A percentile compares a stretch with the other conserved stretches of the same genome.
Conservation (phyloP, 2,329 filamentous ascomycete species). For the Penicillium sp. region DNA sequence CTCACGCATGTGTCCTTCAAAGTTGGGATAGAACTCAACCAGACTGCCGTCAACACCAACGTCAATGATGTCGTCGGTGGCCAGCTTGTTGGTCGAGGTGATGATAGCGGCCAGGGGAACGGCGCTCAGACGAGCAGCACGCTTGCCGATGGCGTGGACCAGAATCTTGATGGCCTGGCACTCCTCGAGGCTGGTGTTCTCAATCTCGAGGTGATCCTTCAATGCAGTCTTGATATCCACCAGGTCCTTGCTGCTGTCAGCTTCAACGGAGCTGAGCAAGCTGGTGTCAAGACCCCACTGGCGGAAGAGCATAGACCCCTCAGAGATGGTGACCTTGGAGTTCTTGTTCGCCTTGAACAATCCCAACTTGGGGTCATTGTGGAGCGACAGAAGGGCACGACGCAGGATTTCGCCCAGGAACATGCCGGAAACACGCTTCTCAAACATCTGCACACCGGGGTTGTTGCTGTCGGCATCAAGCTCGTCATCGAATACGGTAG, state of each 20-base stretch:
- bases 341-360: slow-evolving; percentile 78
- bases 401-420: slow-evolving; percentile 94
- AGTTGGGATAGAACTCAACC: slow-evolving; percentile 94
- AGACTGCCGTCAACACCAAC: slow-evolving; percentile 93
- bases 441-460: slow-evolving; percentile 96
- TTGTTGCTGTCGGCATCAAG: slow-evolving; percentile 83
- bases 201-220: slow-evolving; percentile 73
- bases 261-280: slow-evolving; percentile 83
- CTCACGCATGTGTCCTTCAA: slow-evolving; percentile 84
- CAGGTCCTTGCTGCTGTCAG: slow-evolving; percentile 73
- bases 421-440: slow-evolving; percentile 98
- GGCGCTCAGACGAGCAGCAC: slow-evolving; percentile 83
- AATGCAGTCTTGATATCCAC: slow-evolving; percentile 75
- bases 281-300: slow-evolving; percentile 91
- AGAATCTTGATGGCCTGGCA: slow-evolving; percentile 85
- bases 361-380: slow-evolving; percentile 66
- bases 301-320: slow-evolving; percentile 68
- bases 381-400: slow-evolving; percentile 70
- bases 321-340: slow-evolving; percentile 69
- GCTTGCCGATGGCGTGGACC: slow-evolving; percentile 79
- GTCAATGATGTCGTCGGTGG: slow-evolving; percentile 72
- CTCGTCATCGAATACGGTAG: slow-evolving; percentile 76
- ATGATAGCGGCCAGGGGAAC: slow-evolving; percentile 85
- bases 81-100: slow-evolving; percentile 74
- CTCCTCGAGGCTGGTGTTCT: slow-evolving; percentile 76